Evolutionary conservation across 176 grass and related monocot genomes (phyloP).

Genomic region (Puya raimondii): DNA sequence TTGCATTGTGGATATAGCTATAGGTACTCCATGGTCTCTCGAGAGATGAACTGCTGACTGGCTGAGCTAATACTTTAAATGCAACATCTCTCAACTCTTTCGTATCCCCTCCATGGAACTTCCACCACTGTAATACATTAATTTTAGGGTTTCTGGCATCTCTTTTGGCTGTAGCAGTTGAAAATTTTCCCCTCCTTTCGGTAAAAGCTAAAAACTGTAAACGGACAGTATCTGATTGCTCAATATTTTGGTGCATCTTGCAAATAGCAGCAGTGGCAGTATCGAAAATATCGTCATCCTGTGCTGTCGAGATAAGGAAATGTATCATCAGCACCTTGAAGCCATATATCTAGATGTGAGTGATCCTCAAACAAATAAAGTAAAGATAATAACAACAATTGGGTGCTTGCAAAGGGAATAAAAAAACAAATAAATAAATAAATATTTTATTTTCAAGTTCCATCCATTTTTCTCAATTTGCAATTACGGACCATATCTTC

Average conservation of each 20-base stretch:
- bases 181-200: slow-evolving; percentile 27
- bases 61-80: slow-evolving; percentile 20
- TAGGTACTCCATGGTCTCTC: slow-evolving; percentile 27
- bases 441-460: no score
- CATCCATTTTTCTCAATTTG: no score
- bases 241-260: slow-evolving; percentile 21
- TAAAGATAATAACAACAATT: background rate
- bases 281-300: slow-evolving; percentile 29
- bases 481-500: no score
- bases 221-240: slow-evolving; percentile 21
- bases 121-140: slow-evolving; percentile 26
- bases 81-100: slow-evolving; percentile 28
- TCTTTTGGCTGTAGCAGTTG: slow-evolving; percentile 21
- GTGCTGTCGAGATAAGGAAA: slow-evolving; percentile 6
- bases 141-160: slow-evolving; percentile 28
- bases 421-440: no score
- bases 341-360: background rate
- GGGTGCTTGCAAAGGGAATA: no score
- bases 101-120: slow-evolving; percentile 28
- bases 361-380: background rate
- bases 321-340: background rate
- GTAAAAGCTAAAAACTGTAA: slow-evolving; percentile 19
- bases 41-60: slow-evolving; percentile 17
- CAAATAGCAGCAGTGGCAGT: slow-evolving; percentile 17
- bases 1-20: slow-evolving; percentile 18